Base-by-base conservation (phyloP, 163 green algal genomes). In the Prototheca cutis region DNA sequence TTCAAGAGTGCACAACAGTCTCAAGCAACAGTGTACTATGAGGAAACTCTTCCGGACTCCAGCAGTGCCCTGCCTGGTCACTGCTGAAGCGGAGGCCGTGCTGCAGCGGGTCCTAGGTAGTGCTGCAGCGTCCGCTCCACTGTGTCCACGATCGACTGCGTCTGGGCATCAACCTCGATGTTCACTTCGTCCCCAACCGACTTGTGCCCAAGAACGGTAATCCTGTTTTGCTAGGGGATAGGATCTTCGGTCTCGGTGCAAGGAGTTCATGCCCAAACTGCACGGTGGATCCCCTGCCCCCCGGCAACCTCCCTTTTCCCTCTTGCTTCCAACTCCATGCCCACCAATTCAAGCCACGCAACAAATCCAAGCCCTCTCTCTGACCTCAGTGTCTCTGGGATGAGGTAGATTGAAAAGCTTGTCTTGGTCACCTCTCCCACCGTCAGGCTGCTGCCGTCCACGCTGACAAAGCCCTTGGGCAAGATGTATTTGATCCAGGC, bases 371-470 rank as follows among this genome's bases (percentile, higher is more conserved):
- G n/a, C n/a, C n/a, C n/a, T 30, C 10, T 45, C 48, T 17, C 52
- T 51, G 17, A 68, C 62, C 45, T 53, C 32, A 97, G 60, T 2
- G 91, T 98, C 66, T 98, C 91, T 25, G 91, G 91, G 47, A 98
- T 98, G 10, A 98, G 79, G 74, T 96, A 96, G 3, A 97, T 83
- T 24, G 48, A 82, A 72, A 96, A 97, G 36, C 39, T 51, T 15
- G 24, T 45, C 33, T 32, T 40, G 6, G 31, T 61, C 45, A 68
- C 53, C 67, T 90, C 76, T 4, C 84, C 81, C 23, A 98, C 82
- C 8, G 93, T 99, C 21, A 99, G 70, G 66, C 84, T 95, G 75
- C 81, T 91, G 13, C 93, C 93, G 65, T 99, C 87, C 19, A 99
- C 80, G 7, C 87, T 80, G 42, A 99, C 82, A 78, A 93, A 99